Evolutionary conservation across 129 eudicot species (phyloP), one percentile per base, ranked within the genome.

Genomic region (Glebionis coronaria): DNA sequence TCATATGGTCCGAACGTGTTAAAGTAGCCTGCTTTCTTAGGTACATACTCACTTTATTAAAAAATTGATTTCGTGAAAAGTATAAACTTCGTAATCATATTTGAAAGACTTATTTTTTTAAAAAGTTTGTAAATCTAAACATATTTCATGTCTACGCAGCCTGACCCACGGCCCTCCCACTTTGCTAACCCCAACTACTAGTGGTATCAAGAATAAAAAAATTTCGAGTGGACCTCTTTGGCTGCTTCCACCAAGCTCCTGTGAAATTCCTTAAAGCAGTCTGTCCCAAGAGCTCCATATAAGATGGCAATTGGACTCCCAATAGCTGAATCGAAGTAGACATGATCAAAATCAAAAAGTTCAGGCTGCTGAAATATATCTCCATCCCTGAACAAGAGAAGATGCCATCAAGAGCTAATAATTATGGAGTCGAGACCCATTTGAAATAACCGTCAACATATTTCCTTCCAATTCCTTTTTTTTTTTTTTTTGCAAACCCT

Each of bases 241-340:
- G 98, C 88, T 65, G 97, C 98, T 77, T 79, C 73, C 52, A 81
- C 87, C 78, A 93, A 79, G 59, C 66, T 72, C 47, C 13, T 25
- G 47, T 93, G 98, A 73, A 89, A 86, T 68, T 89, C 84, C 72
- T 72, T 84, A 66, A 93, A 93, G 74, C 98, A 93, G 14, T 84
- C 83, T 1, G 91, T 88, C 51, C 96, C 98, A 62, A 93, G 95
- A 79, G 97, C 95, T 76, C 98, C 98, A 88, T 93, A 93, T 68
- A 93, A 85, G 59, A 88, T 82, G 44, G 84, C 97, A 67, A 83
- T 77, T 11, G 92, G 92, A 75, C 92, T 85, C 83, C 92, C 95
- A 69, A 57, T 46, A 71, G 71, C 73, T 60, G 98, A 93, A 66
- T 73, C 92, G 7, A 75, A 77, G 75, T 93, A 83, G 66, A 93